phyloP scores from a whole-genome alignment of 225 moss, liverwort and hornwort species.

The Anthoceros angustus region DNA sequence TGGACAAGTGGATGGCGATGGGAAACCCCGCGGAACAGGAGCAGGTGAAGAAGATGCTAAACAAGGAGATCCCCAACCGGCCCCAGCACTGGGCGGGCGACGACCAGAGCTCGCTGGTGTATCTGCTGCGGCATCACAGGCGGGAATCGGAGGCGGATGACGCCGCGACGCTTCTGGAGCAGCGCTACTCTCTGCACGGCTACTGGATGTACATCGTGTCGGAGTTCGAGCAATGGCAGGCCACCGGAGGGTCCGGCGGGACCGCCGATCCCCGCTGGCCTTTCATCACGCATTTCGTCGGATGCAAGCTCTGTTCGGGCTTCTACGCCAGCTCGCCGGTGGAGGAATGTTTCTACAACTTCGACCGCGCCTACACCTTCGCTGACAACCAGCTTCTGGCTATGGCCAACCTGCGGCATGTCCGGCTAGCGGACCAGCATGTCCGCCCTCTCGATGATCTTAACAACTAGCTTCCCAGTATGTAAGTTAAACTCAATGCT shows the following conservation, averaged over 20 bases:
- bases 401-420: background rate
- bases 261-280: conserved; percentile 82
- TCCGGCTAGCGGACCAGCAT: background rate
- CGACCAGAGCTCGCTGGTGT: conserved; percentile 14
- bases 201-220: conserved; percentile 67
- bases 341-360: conserved; percentile 51
- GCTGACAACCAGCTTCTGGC: conserved; percentile 72
- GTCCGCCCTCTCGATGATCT: background rate
- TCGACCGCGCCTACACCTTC: conserved; percentile 89
- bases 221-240: conserved; percentile 69
- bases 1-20: conserved; percentile 58
- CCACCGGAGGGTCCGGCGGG: conserved; percentile 45
- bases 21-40: conserved; percentile 17
- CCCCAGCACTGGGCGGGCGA: conserved; percentile 21
- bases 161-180: conserved; percentile 57
- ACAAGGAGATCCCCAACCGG: conserved; percentile 13
- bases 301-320: conserved; percentile 70
- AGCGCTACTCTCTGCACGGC: conserved; percentile 73
- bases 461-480: too few species aligned
- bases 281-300: conserved; percentile 82
- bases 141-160: conserved; percentile 37
- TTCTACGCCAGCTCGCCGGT: conserved; percentile 63
- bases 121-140: background rate
- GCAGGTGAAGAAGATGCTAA: conserved; percentile 10
- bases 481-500: too few species aligned